Conservation (phyloP, 2,329 filamentous ascomycete species). For the Xylariaceae sp. region DNA sequence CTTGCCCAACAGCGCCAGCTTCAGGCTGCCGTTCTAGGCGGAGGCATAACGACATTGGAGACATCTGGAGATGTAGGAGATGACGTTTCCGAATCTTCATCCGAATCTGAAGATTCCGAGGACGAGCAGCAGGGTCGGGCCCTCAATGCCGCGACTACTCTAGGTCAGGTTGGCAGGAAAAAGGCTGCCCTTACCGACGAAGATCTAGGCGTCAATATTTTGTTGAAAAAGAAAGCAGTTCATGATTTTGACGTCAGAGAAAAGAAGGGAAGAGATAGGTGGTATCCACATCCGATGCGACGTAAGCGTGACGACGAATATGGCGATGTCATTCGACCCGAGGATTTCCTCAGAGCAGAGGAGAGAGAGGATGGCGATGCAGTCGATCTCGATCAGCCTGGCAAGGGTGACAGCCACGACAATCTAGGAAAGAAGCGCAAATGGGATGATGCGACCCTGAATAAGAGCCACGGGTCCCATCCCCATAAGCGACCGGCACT, state of each 20-base stretch:
- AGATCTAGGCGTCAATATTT: constrained; percentile 84
- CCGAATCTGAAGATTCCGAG: constrained; percentile 83
- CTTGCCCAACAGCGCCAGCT: constrained; percentile 82
- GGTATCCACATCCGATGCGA: constrained; percentile 82
- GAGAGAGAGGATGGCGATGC: constrained; percentile 73
- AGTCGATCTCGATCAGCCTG: constrained; percentile 51
- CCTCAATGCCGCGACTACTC: constrained; percentile 78
- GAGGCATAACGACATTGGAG: constrained; percentile 63
- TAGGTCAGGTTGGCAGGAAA: constrained; percentile 77
- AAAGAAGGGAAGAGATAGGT: constrained; percentile 86
- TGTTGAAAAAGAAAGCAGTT: constrained; percentile 83
- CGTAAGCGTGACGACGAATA: constrained; percentile 82
- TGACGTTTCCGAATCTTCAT: constrained; percentile 80
- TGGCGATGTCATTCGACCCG: constrained; percentile 86
- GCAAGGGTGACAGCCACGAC: constrained; percentile 49
- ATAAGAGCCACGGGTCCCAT: constrained; percentile 39
- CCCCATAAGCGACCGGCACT: constrained; percentile 57
- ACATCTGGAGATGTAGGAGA: constrained; percentile 68
- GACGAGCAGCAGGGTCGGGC: constrained; percentile 87
- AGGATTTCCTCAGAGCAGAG: constrained; percentile 89
- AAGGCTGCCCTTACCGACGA: constrained; percentile 84
- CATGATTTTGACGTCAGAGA: constrained; percentile 89
- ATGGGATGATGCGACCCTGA: constrained; percentile 67
- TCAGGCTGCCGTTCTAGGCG: constrained; percentile 70
- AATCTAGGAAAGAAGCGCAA: constrained; percentile 86